Conservation (phyloP, 73 alveolate genomes). For the Urostyla sp. region DNA sequence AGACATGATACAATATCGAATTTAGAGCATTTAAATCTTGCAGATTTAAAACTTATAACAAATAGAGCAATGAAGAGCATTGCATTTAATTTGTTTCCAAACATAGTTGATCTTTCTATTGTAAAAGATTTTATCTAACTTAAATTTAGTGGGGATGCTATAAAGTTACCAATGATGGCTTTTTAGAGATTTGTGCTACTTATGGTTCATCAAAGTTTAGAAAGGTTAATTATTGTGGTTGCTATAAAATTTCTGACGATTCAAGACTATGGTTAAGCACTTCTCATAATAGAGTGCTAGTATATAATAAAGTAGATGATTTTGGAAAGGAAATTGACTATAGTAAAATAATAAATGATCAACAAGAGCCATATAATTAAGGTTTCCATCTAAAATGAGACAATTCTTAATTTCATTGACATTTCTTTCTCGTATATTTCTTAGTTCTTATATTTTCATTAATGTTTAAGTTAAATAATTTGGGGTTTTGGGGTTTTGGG, state of each 20-base stretch:
- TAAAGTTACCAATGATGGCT: constrained; percentile 63
- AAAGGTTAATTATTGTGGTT: constrained; percentile 71
- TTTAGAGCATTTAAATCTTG: constrained; percentile 50
- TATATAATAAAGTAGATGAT: constrained; percentile 72
- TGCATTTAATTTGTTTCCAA: constrained; percentile 58
- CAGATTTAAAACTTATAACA: constrained; percentile 56
- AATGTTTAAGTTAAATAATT: no score
- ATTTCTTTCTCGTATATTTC: no score
- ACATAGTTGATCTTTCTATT: constrained; percentile 49
- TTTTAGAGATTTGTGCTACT: constrained; percentile 67
- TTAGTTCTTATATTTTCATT: no score
- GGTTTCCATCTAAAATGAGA: no score
- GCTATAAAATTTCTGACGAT: constrained; percentile 69
- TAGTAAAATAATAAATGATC: constrained; percentile 7
- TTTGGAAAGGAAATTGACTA: constrained; percentile 57
- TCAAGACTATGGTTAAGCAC: constrained; percentile 66
- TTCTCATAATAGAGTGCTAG: constrained; percentile 42
- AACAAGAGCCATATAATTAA: no score
- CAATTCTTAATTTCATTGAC: no score
- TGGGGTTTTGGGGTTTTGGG: no score
- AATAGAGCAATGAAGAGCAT: constrained; percentile 52
- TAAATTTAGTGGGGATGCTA: constrained; percentile 66
- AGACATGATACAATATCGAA: constrained; percentile 31
- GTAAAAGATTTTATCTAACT: not conserved
- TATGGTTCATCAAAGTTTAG: constrained; percentile 50